These are phyloP conservation scores for Apiotrichum laibachii DNA, from an alignment of 1,284 basidiomycete species.

Conservation along the genomic window DNA sequence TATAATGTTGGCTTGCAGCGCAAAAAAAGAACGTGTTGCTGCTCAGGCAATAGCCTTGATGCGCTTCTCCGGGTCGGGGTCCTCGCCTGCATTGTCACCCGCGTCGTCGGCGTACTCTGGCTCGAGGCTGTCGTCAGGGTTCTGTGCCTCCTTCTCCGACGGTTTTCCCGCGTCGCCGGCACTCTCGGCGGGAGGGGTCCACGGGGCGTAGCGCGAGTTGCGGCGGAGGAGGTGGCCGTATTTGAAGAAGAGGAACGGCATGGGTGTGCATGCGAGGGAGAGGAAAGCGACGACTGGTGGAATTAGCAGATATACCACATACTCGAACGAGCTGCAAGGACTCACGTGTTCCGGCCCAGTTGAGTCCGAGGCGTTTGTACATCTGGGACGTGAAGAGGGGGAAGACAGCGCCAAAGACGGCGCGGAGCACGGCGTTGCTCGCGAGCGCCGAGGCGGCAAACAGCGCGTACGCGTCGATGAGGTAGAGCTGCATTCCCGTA, in stretches of 20 bases:
- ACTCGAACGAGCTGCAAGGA: conserved; percentile 17
- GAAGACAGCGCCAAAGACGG: conserved; percentile 56
- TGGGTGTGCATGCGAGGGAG: conserved; percentile 59
- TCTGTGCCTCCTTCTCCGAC: conserved; percentile 12
- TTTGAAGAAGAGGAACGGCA: conserved; percentile 55
- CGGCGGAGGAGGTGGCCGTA: conserved; percentile 47
- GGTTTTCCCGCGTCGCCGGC: not conserved
- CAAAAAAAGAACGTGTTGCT: no score
- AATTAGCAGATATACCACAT: conserved; percentile 23
- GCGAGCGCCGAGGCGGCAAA: conserved; percentile 66
- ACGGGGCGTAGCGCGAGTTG: conserved; percentile 36
- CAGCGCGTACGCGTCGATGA: conserved; percentile 62
- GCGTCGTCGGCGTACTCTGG: conserved; percentile 40
- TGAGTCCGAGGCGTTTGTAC: conserved; percentile 46
- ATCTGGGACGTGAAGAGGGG: conserved; percentile 46
- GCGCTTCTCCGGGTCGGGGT: not conserved
- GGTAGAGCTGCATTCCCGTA: conserved; percentile 56
- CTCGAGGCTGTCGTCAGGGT: conserved; percentile 25
- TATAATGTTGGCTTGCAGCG: no score
- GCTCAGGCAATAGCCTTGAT: not conserved
- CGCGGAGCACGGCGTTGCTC: conserved; percentile 66
- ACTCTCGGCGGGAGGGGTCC: conserved; percentile 1
- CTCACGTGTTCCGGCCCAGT: conserved; percentile 41
- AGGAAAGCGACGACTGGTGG: conserved; percentile 60
- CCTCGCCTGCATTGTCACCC: conserved; percentile 18